Base-by-base conservation (phyloP, 2,329 filamentous ascomycete genomes). In the Cryoendolithus antarcticus region DNA sequence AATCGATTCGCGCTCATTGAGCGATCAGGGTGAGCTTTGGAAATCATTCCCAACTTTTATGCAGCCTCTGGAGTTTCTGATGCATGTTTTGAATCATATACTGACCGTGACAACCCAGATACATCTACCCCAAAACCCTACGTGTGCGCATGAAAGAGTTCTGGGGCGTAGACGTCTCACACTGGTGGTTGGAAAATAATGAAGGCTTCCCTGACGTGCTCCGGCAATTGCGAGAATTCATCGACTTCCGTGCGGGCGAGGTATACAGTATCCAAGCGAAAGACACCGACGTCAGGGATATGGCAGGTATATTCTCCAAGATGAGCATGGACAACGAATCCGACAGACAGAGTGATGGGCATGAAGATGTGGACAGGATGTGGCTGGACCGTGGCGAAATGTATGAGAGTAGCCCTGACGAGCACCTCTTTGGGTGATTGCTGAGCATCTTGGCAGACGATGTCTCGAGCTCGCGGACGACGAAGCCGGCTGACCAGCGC, bases 101-200 rank as follows among this genome's bases (percentile, higher is more conserved):
- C 45, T 47, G 34, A 47, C 40, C 32, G 9, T 3, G 8, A 11
- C 38, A 24, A 37, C 34, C 15, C 45, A 95, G 89, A 31, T 94
- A 93, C 57, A 82, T 94, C 15, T 88, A 85, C 49, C 81, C 88
- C 1, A 67, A 75, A 24, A 74, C 75, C 9, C 78, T 89, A 51
- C 80, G 89, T 42, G 69, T 65, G 28, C 79, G 80, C 48, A 81
- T 96, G 72, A 77, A 83, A 27, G 72, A 82, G 34, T 60, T 85
- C 15, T 94, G 91, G 70, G 68, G 73, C 43, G 74, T 84, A 9
- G 76, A 79, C 12, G 76, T 86, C 38, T 74, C 75, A 33, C 71
- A 80, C 41, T 95, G 86, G 85, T 98, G 91, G 91, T 72, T 95
- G 2, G 84, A 86, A 2, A 74, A 91, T 57, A 75, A 85, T 45